Evolutionary conservation across 495 filamentous ascomycete genomes (phyloP).

Genomic region (Penicillium simplicissimum): DNA sequence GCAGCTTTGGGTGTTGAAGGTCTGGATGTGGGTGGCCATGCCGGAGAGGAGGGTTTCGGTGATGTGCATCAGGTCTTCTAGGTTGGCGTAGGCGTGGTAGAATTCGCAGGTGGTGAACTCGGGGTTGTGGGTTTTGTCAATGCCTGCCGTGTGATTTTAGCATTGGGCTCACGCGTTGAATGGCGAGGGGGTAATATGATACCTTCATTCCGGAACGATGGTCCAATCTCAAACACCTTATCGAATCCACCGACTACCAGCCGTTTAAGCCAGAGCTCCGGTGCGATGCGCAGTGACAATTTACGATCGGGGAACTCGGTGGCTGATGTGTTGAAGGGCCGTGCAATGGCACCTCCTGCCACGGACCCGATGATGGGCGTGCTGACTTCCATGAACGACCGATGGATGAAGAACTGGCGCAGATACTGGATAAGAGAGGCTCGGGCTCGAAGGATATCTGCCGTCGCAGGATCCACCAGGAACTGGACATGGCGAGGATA

Average conservation of each 20-base stretch:
- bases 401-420: constrained; percentile 68
- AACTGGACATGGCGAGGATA: constrained; percentile 76
- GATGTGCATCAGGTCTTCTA: constrained; percentile 71
- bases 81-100: constrained; percentile 80
- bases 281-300: constrained; percentile 80
- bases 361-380: constrained; percentile 80
- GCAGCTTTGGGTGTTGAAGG: constrained; percentile 42
- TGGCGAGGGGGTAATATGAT: constrained; percentile 10
- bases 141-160: constrained; percentile 36
- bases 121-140: constrained; percentile 92
- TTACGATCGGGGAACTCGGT: constrained; percentile 67
- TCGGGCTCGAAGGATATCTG: constrained; percentile 71
- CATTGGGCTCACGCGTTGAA: neutral
- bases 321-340: constrained; percentile 77
- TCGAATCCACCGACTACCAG: constrained; percentile 89
- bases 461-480: constrained; percentile 63
- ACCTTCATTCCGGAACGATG: constrained; percentile 93
- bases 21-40: constrained; percentile 53
- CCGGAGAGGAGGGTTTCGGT: constrained; percentile 68
- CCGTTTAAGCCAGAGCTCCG: constrained; percentile 93
- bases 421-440: constrained; percentile 73
- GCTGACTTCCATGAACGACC: constrained; percentile 79
- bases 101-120: constrained; percentile 98
- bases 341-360: constrained; percentile 80
- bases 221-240: constrained; percentile 88